Conservation (phyloP, 495 filamentous ascomycete genomes). For the Beverwykella pulmonaria region DNA sequence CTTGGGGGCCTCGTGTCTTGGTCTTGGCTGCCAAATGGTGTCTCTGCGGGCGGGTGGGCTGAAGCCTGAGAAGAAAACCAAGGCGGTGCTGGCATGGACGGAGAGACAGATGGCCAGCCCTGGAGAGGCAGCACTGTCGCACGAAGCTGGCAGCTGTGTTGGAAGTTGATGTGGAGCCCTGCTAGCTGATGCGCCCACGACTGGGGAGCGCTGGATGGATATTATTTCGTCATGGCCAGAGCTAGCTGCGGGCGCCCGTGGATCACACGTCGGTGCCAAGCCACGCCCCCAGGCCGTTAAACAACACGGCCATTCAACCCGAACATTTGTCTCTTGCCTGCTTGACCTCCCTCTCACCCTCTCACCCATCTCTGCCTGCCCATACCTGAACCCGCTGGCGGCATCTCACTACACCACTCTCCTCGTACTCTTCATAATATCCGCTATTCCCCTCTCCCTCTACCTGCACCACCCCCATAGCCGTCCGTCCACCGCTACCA, state of each 20-base stretch:
- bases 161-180: not conserved
- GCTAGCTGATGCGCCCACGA: not conserved
- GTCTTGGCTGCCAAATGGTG: conserved; percentile 2
- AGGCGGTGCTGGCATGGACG: not conserved
- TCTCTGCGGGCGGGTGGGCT: not conserved
- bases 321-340: not conserved
- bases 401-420: conserved; percentile 1
- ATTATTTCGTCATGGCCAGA: conserved; percentile 1
- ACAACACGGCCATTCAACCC: conserved; percentile 16
- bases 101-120: not conserved
- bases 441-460: not conserved
- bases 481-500: conserved; percentile 11
- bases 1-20: conserved; percentile 14
- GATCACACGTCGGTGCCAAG: conserved; percentile 10
- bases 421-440: conserved; percentile 26
- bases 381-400: conserved; percentile 27
- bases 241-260: not conserved
- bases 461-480: not conserved
- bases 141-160: not conserved
- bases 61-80: not conserved
- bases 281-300: not conserved
- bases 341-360: not conserved
- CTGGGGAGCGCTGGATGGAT: not conserved
- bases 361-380: not conserved
- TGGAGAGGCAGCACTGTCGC: not conserved